Base-by-base conservation (phyloP, 164 flowering plant species). In the Berberis vulgaris region DNA sequence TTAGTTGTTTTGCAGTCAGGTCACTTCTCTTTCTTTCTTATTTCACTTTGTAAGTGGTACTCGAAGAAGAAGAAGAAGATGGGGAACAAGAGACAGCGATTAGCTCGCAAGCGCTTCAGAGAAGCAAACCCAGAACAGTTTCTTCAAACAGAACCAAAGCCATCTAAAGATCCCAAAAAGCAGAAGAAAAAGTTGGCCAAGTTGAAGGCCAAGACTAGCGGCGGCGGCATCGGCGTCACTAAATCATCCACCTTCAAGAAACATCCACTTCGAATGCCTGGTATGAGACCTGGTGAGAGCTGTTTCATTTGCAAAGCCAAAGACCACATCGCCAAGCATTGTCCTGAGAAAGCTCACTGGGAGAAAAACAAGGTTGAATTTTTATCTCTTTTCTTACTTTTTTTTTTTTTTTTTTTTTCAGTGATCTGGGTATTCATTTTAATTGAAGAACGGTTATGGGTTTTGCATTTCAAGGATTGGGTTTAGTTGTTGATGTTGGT, bases 211-310 rank as follows among this genome's bases (percentile, higher is more conserved):
- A 81, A 76, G 57, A 82, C 57, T 58, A 13, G 66, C 1, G 83
- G 74, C 57, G 75, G 70, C 6, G 72, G 65, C 67, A 70, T 71
- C 0, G 65, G 60, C 54, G 70, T 69, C 26, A 7, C 69, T 62
- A 69, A 57, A 1, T 75, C 64, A 64, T 40, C 58, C 9, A 47
- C 61, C 3, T 42, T 66, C 55, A 73, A 59, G 42, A 90, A 82
- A 54, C 92, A 86, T 72, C 94, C 89, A 5, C 87, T 94, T 41
- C 73, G 97, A 69, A 77, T 90, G 4, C 88, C 96, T 63, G 96
- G 97, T 5, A 84, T 93, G 96, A 84, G 69, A 76, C 98, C 96
- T 39, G 98, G 98, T 4, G 98, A 90, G 26, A 75, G 85, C 68
- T 93, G 98, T 67, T 91, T 64, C 65, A 90, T 90, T 40, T 90